phyloP scores from a whole-genome alignment of 1,284 basidiomycete genomes.

The Sporisorium reilianum region DNA sequence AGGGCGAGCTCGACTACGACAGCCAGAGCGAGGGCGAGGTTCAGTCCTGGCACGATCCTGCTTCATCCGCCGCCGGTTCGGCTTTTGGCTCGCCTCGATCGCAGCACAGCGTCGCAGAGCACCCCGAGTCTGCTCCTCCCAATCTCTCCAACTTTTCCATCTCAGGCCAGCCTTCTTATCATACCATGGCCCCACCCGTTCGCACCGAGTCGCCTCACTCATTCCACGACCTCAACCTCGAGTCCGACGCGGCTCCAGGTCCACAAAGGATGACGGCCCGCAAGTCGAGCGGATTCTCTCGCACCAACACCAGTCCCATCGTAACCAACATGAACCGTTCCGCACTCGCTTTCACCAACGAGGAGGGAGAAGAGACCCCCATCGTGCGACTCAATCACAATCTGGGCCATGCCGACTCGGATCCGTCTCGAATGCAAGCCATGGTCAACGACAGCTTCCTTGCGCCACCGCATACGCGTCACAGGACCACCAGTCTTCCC shows the following conservation, averaged over 20 bases:
- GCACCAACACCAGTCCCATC: conserved; percentile 53
- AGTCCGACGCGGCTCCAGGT: conserved; percentile 38
- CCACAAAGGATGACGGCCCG: conserved; percentile 25
- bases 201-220: conserved; percentile 53
- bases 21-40: conserved; percentile 48
- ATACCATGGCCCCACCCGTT: conserved; percentile 21
- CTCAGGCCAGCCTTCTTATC: conserved; percentile 15
- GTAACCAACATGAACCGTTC: conserved; percentile 53
- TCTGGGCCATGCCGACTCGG: conserved; percentile 23
- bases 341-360: conserved; percentile 26
- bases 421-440: conserved; percentile 25
- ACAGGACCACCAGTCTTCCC: conserved; percentile 42
- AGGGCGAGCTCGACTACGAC: conserved; percentile 44
- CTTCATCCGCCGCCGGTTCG: conserved; percentile 34
- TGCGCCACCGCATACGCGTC: conserved; percentile 25
- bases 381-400: conserved; percentile 37
- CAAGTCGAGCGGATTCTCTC: conserved; percentile 48
- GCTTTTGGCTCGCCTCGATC: conserved; percentile 37
- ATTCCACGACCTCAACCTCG: conserved; percentile 36
- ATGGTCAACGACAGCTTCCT: conserved; percentile 28
- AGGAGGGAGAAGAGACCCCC: conserved; percentile 62
- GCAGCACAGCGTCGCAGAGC: conserved; percentile 29
- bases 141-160: conserved; percentile 41
- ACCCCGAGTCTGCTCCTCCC: conserved; percentile 36
- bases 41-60: conserved; percentile 39